A percentile compares a stretch with the other conserved stretches of the same genome.
Evolutionary conservation across 768 basidiomycete species (phyloP).

Genomic region (Serendipita indica): DNA sequence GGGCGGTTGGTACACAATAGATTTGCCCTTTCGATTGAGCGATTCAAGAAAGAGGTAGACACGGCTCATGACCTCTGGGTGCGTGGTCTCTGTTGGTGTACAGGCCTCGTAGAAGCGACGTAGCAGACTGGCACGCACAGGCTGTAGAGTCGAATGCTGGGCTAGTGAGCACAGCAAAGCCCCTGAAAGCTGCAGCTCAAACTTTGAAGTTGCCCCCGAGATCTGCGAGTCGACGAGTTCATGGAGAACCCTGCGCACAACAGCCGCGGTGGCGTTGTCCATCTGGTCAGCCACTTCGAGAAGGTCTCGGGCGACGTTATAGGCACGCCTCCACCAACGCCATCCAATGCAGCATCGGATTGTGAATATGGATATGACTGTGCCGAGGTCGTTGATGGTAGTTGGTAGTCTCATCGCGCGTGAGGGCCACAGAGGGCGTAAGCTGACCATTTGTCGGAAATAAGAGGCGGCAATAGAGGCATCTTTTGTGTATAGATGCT

Average conservation of each 20-base stretch:
- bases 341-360: conserved; percentile 2
- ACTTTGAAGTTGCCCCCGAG: not conserved
- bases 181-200: not conserved
- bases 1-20: not conserved
- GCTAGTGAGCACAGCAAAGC: not conserved
- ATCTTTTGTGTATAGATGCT: not conserved
- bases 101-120: not conserved
- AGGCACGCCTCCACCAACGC: not conserved
- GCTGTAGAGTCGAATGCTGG: not conserved
- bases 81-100: not conserved
- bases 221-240: not conserved
- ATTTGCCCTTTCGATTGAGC: not conserved
- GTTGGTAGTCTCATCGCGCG: not conserved
- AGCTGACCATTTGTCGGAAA: not conserved
- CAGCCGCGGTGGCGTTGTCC: not conserved
- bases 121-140: not conserved
- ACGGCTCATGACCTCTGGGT: not conserved
- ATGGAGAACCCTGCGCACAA: not conserved
- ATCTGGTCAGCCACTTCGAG: not conserved
- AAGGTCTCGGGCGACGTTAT: not conserved
- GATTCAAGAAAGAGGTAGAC: not conserved
- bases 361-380: not conserved
- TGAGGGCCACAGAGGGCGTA: not conserved
- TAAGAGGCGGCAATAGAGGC: not conserved
- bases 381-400: not conserved